Percentiles rank a stretch among this genome's conserved stretches.
These are phyloP conservation scores for Candida montana DNA, from an alignment of 805 yeast species.

Conservation along the genomic window DNA sequence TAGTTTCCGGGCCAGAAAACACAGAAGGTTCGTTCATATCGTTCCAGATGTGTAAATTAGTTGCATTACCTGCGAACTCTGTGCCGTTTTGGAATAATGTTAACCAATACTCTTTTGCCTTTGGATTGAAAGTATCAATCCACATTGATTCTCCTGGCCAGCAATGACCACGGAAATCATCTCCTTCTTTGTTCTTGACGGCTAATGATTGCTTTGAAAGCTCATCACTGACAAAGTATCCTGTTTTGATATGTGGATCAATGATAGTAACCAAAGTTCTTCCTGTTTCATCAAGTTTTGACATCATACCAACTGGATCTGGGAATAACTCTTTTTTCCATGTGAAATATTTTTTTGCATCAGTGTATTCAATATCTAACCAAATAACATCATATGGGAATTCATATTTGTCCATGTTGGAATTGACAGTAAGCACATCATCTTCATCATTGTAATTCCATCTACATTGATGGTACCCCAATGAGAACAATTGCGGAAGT, in stretches of 20 bases:
- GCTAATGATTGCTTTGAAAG: conserved; percentile 40
- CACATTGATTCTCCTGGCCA: conserved; percentile 98
- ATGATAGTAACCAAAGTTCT: conserved; percentile 79
- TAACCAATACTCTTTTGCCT: conserved; percentile 57
- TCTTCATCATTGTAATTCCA: conserved; percentile 93
- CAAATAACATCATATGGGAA: conserved; percentile 91
- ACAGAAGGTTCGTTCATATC: conserved; percentile 98
- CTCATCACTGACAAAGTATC: conserved; percentile 57
- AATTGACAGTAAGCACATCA: conserved; percentile 72
- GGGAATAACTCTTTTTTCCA: conserved; percentile 79
- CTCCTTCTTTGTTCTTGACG: conserved; percentile 41
- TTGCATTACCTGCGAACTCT: conserved; percentile 41
- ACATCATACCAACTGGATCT: conserved; percentile 64
- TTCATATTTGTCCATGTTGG: conserved; percentile 61
- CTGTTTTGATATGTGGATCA: conserved; percentile 85
- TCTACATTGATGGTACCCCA: conserved; percentile 94
- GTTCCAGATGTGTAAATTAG: conserved; percentile 85
- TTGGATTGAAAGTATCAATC: conserved; percentile 79
- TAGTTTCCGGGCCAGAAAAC: conserved; percentile 90
- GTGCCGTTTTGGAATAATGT: conserved; percentile 43
- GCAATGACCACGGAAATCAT: conserved; percentile 75
- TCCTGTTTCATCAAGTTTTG: conserved; percentile 60
- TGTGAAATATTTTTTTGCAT: conserved; percentile 80
- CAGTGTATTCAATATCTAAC: conserved; percentile 93
- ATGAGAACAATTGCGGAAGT: conserved; percentile 71